These are phyloP conservation scores for Artemisia argyi DNA, from an alignment of 129 eudicot species.

Conservation along the genomic window DNA sequence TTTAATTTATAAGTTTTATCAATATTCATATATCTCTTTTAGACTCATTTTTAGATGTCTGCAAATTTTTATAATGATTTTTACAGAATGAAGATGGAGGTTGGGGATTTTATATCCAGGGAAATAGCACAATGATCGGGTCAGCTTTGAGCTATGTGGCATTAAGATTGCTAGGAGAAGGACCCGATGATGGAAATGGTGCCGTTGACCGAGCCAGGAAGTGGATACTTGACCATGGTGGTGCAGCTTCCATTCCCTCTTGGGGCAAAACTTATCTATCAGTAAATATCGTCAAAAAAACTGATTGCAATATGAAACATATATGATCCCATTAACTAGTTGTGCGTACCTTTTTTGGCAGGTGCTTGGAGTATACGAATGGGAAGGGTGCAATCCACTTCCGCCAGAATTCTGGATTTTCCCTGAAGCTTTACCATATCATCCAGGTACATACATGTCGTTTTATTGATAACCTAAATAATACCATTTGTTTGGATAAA, in stretches of 20 bases:
- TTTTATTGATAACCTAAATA: background rate
- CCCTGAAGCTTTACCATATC: slow-evolving; percentile 53
- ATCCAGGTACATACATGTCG: slow-evolving; percentile 43
- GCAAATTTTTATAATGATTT: background rate
- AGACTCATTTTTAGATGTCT: too few species aligned
- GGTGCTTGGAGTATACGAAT: slow-evolving; percentile 70
- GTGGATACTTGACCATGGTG: slow-evolving; percentile 69
- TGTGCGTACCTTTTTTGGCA: background rate
- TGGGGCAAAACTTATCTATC: slow-evolving; percentile 33
- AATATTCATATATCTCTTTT: too few species aligned
- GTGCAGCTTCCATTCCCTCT: too few species aligned
- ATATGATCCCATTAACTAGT: background rate
- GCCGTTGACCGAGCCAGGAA: slow-evolving; percentile 42
- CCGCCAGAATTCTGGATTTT: slow-evolving; percentile 74
- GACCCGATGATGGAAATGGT: slow-evolving; percentile 42
- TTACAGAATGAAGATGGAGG: slow-evolving; percentile 63
- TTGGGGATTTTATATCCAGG: slow-evolving; percentile 61
- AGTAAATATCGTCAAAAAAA: slow-evolving; percentile 22
- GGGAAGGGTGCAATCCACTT: slow-evolving; percentile 64
- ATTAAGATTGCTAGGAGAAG: slow-evolving; percentile 47
- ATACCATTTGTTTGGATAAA: too few species aligned
- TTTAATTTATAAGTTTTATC: too few species aligned
- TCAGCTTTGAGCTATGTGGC: slow-evolving; percentile 50
- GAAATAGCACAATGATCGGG: slow-evolving; percentile 61
- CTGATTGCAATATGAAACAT: background rate